Percentiles rank a stretch among this genome's conserved stretches.
These are phyloP conservation scores for Gynandropsis gynandra DNA, from an alignment of 345 rosid species.

Conservation along the genomic window DNA sequence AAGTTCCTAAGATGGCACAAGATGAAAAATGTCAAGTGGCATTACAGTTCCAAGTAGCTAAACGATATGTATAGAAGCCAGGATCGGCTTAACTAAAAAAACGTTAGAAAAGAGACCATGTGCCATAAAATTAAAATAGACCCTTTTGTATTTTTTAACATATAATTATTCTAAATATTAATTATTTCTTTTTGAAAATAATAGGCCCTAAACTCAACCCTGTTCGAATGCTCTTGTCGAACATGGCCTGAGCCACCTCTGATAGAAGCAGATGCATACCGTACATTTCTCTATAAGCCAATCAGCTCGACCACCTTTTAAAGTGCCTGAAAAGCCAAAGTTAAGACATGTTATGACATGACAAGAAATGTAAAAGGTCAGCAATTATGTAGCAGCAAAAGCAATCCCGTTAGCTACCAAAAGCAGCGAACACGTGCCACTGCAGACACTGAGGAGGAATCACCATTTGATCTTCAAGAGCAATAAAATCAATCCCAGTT, in stretches of 20 bases:
- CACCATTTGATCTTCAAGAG: conserved; percentile 48
- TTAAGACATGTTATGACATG: conserved; percentile 6
- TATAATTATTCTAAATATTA: no score
- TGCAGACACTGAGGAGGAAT: conserved; percentile 46
- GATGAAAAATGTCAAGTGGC: conserved; percentile 6
- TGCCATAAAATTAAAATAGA: no score
- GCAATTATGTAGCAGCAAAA: background rate
- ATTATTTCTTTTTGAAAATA: no score
- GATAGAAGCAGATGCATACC: conserved; percentile 34
- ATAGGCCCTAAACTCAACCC: no score
- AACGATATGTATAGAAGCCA: background rate
- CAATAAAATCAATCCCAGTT: conserved; percentile 55
- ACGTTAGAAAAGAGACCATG: background rate
- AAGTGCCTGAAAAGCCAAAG: conserved; percentile 44
- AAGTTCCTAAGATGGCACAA: conserved; percentile 45
- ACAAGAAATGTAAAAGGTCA: background rate
- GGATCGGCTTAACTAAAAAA: no score
- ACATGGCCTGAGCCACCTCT: no score
- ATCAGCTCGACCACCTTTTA: conserved; percentile 92
- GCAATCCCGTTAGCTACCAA: conserved; percentile 43
- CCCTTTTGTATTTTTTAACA: no score
- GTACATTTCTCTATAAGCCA: conserved; percentile 97
- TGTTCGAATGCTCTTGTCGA: no score
- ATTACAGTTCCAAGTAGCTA: background rate
- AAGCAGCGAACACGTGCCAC: conserved; percentile 88